phyloP scores from a whole-genome alignment of 2,329 filamentous ascomycete genomes.

The Venturia aucupariae region DNA sequence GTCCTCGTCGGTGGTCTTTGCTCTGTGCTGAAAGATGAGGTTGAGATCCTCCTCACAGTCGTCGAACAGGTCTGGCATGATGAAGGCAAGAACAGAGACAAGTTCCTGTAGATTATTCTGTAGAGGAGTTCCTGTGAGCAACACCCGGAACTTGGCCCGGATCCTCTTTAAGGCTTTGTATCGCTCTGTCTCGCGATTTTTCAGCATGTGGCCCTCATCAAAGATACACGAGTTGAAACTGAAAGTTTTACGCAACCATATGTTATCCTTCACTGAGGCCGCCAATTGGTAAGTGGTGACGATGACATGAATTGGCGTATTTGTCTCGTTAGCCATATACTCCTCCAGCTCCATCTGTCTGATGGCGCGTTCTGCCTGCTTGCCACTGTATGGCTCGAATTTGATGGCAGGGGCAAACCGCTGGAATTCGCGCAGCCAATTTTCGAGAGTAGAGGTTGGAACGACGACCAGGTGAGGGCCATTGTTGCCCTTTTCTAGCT shows the following conservation, averaged over 20 bases:
- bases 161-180: conserved; percentile 75
- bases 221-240: conserved; percentile 57
- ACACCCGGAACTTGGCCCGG: conserved; percentile 68
- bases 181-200: conserved; percentile 74
- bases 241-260: conserved; percentile 45
- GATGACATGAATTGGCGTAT: conserved; percentile 53
- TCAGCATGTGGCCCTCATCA: conserved; percentile 89
- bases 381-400: conserved; percentile 65
- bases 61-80: conserved; percentile 76
- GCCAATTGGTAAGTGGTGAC: conserved; percentile 65
- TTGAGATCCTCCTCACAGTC: conserved; percentile 69
- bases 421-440: conserved; percentile 87
- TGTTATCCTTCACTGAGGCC: conserved; percentile 48
- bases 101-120: conserved; percentile 94
- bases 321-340: conserved; percentile 37
- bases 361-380: conserved; percentile 55
- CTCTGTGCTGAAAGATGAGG: conserved; percentile 85
- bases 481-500: conserved; percentile 54
- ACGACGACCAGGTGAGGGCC: conserved; percentile 71
- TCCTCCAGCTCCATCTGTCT: conserved; percentile 60
- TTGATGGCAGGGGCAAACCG: conserved; percentile 71
- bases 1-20: conserved; percentile 59
- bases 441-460: conserved; percentile 86
- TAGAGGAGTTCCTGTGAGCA: conserved; percentile 84
- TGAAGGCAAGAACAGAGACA: conserved; percentile 83